Conservation (phyloP, 805 yeast genomes). For the Candida ficus region DNA sequence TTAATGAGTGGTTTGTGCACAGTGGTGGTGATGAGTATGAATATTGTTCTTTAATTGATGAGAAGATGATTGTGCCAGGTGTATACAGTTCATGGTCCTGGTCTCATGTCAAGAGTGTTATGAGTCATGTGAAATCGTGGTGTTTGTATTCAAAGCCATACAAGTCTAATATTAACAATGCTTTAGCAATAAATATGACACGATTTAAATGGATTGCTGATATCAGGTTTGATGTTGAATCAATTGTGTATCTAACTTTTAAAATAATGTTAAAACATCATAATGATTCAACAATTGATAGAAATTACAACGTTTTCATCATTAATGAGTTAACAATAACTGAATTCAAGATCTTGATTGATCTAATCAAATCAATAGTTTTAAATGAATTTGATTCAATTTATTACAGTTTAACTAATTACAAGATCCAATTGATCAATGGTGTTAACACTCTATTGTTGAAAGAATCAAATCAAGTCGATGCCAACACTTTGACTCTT, state of each 20-base stretch:
- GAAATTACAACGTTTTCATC: background rate
- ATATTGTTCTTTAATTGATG: too few relatives aligned
- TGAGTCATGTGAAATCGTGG: background rate
- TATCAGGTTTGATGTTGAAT: conserved; percentile 4
- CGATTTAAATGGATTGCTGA: conserved; percentile 7
- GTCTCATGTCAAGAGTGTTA: too few relatives aligned
- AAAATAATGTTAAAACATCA: background rate
- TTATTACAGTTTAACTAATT: conserved; percentile 2
- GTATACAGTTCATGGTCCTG: too few relatives aligned
- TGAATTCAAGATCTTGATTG: conserved; percentile 1
- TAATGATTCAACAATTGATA: too few relatives aligned
- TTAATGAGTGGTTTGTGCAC: too few relatives aligned
- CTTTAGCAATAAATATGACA: background rate
- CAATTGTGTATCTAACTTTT: conserved; percentile 3
- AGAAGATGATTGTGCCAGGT: too few relatives aligned
- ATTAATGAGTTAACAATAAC: background rate
- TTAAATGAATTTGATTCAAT: conserved; percentile 1
- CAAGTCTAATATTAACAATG: background rate
- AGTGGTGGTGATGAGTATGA: too few relatives aligned
- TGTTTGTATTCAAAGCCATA: background rate
- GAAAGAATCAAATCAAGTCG: background rate
- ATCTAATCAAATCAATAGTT: background rate
- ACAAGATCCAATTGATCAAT: background rate
- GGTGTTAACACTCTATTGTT: background rate
- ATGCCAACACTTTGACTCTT: background rate